phyloP scores from a whole-genome alignment of 352 stramenopile genomes.

The Albugo laibachii region DNA sequence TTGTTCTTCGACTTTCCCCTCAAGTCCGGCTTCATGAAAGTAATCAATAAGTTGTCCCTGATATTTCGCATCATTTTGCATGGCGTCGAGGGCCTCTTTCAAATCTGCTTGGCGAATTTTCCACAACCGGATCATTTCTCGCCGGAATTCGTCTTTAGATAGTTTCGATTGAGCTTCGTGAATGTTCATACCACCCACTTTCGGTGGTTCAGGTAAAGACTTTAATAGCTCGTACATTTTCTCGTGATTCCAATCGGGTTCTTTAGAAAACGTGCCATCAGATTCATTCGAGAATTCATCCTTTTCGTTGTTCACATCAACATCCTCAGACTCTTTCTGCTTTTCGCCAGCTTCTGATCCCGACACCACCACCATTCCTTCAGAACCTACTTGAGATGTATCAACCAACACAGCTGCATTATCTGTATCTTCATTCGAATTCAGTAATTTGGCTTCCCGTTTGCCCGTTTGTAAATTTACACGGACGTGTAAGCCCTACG shows the following conservation, averaged over 20 bases:
- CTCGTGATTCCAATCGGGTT: slow-evolving; percentile 69
- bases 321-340: slow-evolving; percentile 2
- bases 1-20: slow-evolving; percentile 21
- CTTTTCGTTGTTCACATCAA: neutral
- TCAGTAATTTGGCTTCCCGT: slow-evolving; percentile 62
- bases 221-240: slow-evolving; percentile 72
- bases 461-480: slow-evolving; percentile 69
- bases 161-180: slow-evolving; percentile 49
- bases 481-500: slow-evolving; percentile 62
- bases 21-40: slow-evolving; percentile 33
- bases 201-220: slow-evolving; percentile 47
- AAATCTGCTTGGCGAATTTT: slow-evolving; percentile 63
- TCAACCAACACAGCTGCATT: slow-evolving; percentile 12
- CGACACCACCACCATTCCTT: slow-evolving; percentile 30
- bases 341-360: neutral
- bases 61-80: slow-evolving; percentile 68
- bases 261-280: slow-evolving; percentile 13
- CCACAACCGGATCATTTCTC: slow-evolving; percentile 56
- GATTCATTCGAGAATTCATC: neutral
- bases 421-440: slow-evolving; percentile 14
- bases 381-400: neutral
- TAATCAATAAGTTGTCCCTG: slow-evolving; percentile 49
- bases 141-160: slow-evolving; percentile 41
- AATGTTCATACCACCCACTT: slow-evolving; percentile 59
- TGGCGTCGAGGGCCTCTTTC: slow-evolving; percentile 52